These are phyloP conservation scores for Vitis labrusca DNA, from an alignment of 164 flowering plant genomes.

Conservation along the genomic window DNA sequence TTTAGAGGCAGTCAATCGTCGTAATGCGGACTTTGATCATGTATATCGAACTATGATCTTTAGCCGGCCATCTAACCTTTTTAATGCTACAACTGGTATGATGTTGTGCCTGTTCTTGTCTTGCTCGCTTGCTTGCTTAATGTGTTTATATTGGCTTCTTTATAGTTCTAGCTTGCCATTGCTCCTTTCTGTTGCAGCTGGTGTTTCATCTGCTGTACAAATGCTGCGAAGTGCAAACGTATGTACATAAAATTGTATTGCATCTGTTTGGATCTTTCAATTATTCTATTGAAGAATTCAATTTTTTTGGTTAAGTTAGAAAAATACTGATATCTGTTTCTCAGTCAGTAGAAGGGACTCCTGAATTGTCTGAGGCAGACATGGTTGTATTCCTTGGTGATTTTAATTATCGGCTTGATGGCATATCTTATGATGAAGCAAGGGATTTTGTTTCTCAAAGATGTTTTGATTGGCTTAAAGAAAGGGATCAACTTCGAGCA, in stretches of 20 bases:
- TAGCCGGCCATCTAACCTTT: slow-evolving; percentile 51
- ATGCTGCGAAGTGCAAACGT: slow-evolving; percentile 68
- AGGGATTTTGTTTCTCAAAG: slow-evolving; percentile 95
- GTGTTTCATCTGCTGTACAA: slow-evolving; percentile 65
- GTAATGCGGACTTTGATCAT: slow-evolving; percentile 97
- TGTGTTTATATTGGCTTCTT: slow-evolving; percentile 58
- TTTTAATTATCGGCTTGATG: slow-evolving; percentile 89
- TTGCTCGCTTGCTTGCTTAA: slow-evolving; percentile 55
- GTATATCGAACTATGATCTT: slow-evolving; percentile 80
- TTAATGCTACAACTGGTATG: slow-evolving; percentile 69
- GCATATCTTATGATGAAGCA: slow-evolving; percentile 93
- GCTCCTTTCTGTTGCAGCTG: slow-evolving; percentile 77
- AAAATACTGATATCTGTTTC: slow-evolving; percentile 10
- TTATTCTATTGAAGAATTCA: neutral
- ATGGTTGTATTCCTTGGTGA: slow-evolving; percentile 92
- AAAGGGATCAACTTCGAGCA: slow-evolving; percentile 90
- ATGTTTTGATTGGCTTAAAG: slow-evolving; percentile 98
- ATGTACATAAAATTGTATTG: slow-evolving; percentile 22
- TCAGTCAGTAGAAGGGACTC: slow-evolving; percentile 51
- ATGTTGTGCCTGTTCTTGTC: slow-evolving; percentile 36
- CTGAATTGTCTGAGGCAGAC: slow-evolving; percentile 94
- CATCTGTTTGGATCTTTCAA: neutral
- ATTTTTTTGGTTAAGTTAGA: slow-evolving; percentile 4
- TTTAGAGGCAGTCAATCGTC: slow-evolving; percentile 88
- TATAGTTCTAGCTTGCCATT: slow-evolving; percentile 65